Conservation (phyloP, 2,329 filamentous ascomycete genomes). For the Aurifilum marmelostoma region DNA sequence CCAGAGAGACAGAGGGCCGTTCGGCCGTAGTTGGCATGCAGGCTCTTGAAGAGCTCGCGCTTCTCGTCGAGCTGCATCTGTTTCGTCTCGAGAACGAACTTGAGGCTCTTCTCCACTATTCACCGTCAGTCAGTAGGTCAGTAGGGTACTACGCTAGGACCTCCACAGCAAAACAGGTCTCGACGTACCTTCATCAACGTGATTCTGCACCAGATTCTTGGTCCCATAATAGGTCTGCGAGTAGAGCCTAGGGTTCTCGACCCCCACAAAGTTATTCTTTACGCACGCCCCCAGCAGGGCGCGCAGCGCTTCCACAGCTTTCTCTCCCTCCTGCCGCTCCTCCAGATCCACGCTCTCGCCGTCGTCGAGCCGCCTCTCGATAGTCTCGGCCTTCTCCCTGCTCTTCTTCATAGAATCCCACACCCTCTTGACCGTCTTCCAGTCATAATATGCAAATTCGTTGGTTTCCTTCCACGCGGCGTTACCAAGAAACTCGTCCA, state of each 20-base stretch:
- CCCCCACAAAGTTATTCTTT: slow-evolving; percentile 96
- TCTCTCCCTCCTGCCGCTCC: slow-evolving; percentile 40
- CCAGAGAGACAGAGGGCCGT: slow-evolving; percentile 93
- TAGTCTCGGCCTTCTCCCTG: slow-evolving; percentile 61
- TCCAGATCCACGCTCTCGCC: slow-evolving; percentile 45
- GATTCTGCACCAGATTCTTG: slow-evolving; percentile 91
- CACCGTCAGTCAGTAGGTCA: slow-evolving; percentile 29
- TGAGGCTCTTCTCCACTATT: slow-evolving; percentile 66
- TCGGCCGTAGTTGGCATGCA: slow-evolving; percentile 88
- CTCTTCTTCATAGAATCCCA: slow-evolving; percentile 73
- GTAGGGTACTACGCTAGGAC: neutral
- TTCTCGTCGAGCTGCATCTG: slow-evolving; percentile 75
- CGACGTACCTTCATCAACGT: slow-evolving; percentile 73
- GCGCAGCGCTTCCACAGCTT: slow-evolving; percentile 74
- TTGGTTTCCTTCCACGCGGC: slow-evolving; percentile 79
- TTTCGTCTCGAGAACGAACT: slow-evolving; percentile 68
- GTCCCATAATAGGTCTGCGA: slow-evolving; percentile 97
- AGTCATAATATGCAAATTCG: slow-evolving; percentile 84
- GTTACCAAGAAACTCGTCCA: slow-evolving; percentile 83
- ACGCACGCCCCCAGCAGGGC: slow-evolving; percentile 84
- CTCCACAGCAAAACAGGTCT: too few species aligned
- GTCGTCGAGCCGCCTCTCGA: slow-evolving; percentile 41
- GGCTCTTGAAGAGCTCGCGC: slow-evolving; percentile 79
- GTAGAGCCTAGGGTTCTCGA: slow-evolving; percentile 93
- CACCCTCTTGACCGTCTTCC: slow-evolving; percentile 77